Conservation (phyloP, 352 stramenopile species). For the Elongisporangium senticosum region DNA sequence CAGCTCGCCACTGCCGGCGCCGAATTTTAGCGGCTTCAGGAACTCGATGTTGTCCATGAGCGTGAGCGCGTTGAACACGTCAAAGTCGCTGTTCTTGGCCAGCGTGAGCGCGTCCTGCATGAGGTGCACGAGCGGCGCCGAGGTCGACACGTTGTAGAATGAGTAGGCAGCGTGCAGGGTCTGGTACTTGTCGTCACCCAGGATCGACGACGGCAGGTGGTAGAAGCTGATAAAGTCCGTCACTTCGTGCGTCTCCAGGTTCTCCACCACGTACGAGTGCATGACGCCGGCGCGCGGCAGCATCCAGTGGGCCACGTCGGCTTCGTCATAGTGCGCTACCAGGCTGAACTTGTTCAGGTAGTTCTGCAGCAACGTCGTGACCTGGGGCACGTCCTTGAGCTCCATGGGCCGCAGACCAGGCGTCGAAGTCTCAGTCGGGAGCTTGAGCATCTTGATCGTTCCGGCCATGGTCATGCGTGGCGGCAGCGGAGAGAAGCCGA, state of each 20-base stretch:
- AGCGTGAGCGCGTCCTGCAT: constrained; percentile 59
- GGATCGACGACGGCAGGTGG: constrained; percentile 96
- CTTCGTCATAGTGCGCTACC: constrained; percentile 84
- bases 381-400: constrained; percentile 51
- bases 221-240: constrained; percentile 98
- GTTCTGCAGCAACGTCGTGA: constrained; percentile 48
- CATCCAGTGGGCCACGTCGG: constrained; percentile 97
- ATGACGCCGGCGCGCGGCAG: constrained; percentile 94
- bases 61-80: constrained; percentile 70
- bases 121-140: constrained; percentile 34
- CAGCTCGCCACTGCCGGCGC: constrained; percentile 48
- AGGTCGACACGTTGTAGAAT: constrained; percentile 95
- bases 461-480: constrained; percentile 96
- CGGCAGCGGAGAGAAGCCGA: constrained; percentile 94
- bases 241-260: constrained; percentile 69
- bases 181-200: constrained; percentile 93
- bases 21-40: constrained; percentile 56
- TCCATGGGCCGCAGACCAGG: constrained; percentile 62
- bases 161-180: constrained; percentile 98
- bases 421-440: constrained; percentile 52
- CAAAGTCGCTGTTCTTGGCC: constrained; percentile 51
- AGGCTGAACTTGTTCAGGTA: constrained; percentile 83
- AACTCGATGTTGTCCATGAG: constrained; percentile 72
- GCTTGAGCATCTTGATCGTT: constrained; percentile 90
- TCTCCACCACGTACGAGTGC: constrained; percentile 90